Conservation (phyloP, 805 yeast species). For the Yamadazyma philogaea region DNA sequence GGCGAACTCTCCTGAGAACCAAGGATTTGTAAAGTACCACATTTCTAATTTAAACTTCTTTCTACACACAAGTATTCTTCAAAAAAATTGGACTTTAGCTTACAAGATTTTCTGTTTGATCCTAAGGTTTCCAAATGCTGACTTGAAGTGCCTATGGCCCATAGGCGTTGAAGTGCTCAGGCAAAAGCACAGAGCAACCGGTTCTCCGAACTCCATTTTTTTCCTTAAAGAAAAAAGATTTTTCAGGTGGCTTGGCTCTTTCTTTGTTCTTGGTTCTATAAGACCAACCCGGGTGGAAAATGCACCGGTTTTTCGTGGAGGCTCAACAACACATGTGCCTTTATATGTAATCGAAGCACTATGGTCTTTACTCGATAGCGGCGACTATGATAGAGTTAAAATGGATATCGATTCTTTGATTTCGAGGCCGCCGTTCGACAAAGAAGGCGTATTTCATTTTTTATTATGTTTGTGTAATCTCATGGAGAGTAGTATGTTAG, state of each 20-base stretch:
- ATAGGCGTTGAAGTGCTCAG: conserved; percentile 56
- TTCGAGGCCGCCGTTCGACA: conserved; percentile 41
- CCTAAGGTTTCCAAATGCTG: conserved; percentile 47
- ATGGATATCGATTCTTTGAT: conserved; percentile 35
- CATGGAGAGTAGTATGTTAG: conserved; percentile 22
- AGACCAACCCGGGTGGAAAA: conserved; percentile 12
- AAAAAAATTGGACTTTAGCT: conserved; percentile 54
- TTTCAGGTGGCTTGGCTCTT: conserved; percentile 36
- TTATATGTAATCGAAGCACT: conserved; percentile 37
- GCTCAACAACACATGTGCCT: conserved; percentile 41
- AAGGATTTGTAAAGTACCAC: conserved; percentile 20
- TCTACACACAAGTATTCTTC: conserved; percentile 47
- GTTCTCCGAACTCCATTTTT: not conserved
- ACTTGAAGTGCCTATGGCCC: conserved; percentile 61
- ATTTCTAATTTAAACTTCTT: conserved; percentile 37
- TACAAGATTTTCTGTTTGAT: conserved; percentile 51
- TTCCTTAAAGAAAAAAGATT: conserved; percentile 23
- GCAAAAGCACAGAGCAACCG: conserved; percentile 9
- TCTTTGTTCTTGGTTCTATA: conserved; percentile 17
- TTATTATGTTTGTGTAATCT: conserved; percentile 30
- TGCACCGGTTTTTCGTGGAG: conserved; percentile 40
- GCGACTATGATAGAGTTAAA: conserved; percentile 31
- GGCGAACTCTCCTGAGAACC: not conserved
- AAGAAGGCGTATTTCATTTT: conserved; percentile 41
- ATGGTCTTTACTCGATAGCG: conserved; percentile 41